phyloP scores from a whole-genome alignment of 768 basidiomycete species.

The Favolaschia claudopus region DNA sequence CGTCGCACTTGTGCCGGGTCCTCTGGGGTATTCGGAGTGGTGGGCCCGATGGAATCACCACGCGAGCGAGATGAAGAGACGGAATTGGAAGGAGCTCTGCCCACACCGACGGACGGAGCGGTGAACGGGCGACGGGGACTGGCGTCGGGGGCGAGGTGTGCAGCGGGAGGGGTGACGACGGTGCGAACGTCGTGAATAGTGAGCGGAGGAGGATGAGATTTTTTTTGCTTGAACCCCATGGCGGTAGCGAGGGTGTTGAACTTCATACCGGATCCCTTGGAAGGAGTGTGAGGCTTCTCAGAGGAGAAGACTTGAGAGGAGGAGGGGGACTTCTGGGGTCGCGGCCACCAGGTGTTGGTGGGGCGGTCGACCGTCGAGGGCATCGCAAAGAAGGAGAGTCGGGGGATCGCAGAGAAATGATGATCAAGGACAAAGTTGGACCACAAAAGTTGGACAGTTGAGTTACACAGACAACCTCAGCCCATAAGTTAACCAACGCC shows the following conservation, averaged over 20 bases:
- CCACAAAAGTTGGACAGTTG: too few relatives aligned
- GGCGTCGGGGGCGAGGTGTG: constrained; percentile 19
- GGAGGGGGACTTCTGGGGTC: constrained; percentile 38
- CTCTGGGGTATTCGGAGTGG: constrained; percentile 57
- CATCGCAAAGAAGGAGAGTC: constrained; percentile 21
- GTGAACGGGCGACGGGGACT: constrained; percentile 26
- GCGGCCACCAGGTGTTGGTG: constrained; percentile 55
- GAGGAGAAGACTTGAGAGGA: constrained; percentile 13
- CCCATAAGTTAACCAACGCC: too few relatives aligned
- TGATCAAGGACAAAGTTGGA: too few relatives aligned
- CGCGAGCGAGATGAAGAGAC: constrained; percentile 64
- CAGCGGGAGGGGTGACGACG: constrained; percentile 18
- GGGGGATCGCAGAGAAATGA: not conserved
- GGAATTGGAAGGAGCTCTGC: constrained; percentile 60
- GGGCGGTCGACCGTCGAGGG: constrained; percentile 26
- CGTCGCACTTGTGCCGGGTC: constrained; percentile 44
- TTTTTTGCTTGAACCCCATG: constrained; percentile 72
- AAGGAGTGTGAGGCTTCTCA: constrained; percentile 33
- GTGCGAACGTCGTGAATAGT: constrained; percentile 52
- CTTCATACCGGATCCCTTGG: constrained; percentile 47
- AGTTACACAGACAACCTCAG: too few relatives aligned
- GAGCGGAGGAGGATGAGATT: constrained; percentile 50
- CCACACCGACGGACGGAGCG: constrained; percentile 36
- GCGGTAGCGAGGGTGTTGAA: constrained; percentile 66
- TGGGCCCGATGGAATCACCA: constrained; percentile 61